Evolutionary conservation across 768 basidiomycete genomes (phyloP).

Genomic region (Termitomyces bulborhizus): DNA sequence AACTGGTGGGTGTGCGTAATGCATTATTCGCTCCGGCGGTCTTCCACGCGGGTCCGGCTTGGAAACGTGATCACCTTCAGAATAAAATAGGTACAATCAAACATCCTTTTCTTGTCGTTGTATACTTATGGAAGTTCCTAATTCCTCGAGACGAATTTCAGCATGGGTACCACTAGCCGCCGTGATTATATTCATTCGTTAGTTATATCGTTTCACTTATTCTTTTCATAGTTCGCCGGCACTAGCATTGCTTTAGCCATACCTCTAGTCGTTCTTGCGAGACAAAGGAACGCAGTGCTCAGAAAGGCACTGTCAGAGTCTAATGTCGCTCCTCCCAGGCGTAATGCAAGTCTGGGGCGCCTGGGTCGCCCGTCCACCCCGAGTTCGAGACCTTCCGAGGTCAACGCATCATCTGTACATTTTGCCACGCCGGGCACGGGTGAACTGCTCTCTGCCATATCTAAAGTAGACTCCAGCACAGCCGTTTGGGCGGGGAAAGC

Average conservation of each 20-base stretch:
- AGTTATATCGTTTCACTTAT: not conserved
- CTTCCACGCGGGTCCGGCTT: not conserved
- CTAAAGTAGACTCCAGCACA: slow-evolving; percentile 37
- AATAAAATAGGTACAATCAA: slow-evolving; percentile 2
- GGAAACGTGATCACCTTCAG: not conserved
- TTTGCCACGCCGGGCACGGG: slow-evolving; percentile 22
- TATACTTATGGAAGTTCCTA: not conserved
- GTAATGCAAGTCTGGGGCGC: slow-evolving; percentile 10
- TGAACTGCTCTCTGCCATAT: slow-evolving; percentile 30
- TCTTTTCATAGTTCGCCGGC: slow-evolving; percentile 15
- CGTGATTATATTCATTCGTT: not conserved
- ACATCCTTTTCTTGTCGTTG: not conserved
- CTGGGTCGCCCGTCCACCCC: slow-evolving; percentile 6
- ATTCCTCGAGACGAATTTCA: slow-evolving; percentile 7
- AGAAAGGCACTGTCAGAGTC: slow-evolving; percentile 20
- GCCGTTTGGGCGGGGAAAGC: slow-evolving; percentile 56
- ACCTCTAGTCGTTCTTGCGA: slow-evolving; percentile 28
- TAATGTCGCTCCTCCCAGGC: slow-evolving; percentile 24
- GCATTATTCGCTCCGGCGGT: too few species aligned
- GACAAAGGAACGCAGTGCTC: slow-evolving; percentile 20
- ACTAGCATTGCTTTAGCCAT: slow-evolving; percentile 23
- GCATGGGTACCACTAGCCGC: slow-evolving; percentile 16
- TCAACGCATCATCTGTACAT: slow-evolving; percentile 15
- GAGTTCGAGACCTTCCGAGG: slow-evolving; percentile 13
- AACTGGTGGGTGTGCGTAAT: too few species aligned